Percentiles rank a stretch among this genome's conserved stretches.
Evolutionary conservation across 352 stramenopile species (phyloP).

Genomic region (Phytophthora megakarya): DNA sequence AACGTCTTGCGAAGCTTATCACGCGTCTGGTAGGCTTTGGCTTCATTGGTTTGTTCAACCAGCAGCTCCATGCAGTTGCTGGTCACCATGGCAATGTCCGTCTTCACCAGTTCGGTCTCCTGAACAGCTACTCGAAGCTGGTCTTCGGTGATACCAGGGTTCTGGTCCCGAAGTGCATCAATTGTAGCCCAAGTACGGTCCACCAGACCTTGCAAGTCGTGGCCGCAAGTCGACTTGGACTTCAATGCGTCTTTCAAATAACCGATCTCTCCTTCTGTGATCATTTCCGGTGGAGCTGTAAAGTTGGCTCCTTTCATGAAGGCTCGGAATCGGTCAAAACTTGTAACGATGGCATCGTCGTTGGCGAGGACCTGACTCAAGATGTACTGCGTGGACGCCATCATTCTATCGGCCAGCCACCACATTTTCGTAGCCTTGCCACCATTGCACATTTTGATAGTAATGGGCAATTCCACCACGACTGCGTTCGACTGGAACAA

Average conservation of each 20-base stretch:
- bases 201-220: conserved; percentile 40
- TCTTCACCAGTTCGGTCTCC: conserved; percentile 49
- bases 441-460: too few species aligned
- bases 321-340: conserved; percentile 38
- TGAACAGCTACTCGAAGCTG: conserved; percentile 45
- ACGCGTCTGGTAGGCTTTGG: conserved; percentile 39
- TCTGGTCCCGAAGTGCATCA: conserved; percentile 35
- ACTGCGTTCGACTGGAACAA: too few species aligned
- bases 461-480: too few species aligned
- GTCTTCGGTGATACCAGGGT: conserved; percentile 32
- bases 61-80: conserved; percentile 49
- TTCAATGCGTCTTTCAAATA: conserved; percentile 42
- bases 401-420: too few species aligned
- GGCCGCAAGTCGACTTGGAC: conserved; percentile 46
- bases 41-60: conserved; percentile 18
- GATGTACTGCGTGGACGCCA: conserved; percentile 33
- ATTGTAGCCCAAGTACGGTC: conserved; percentile 49
- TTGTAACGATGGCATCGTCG: conserved; percentile 35
- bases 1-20: conserved; percentile 56
- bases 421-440: too few species aligned
- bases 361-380: conserved; percentile 34
- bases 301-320: conserved; percentile 38
- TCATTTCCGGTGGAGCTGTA: conserved; percentile 20
- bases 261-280: conserved; percentile 37
- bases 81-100: conserved; percentile 52